Evolutionary conservation across 768 basidiomycete species (phyloP), one percentile per base, ranked within the genome.

Genomic region (Collybiopsis luxurians): DNA sequence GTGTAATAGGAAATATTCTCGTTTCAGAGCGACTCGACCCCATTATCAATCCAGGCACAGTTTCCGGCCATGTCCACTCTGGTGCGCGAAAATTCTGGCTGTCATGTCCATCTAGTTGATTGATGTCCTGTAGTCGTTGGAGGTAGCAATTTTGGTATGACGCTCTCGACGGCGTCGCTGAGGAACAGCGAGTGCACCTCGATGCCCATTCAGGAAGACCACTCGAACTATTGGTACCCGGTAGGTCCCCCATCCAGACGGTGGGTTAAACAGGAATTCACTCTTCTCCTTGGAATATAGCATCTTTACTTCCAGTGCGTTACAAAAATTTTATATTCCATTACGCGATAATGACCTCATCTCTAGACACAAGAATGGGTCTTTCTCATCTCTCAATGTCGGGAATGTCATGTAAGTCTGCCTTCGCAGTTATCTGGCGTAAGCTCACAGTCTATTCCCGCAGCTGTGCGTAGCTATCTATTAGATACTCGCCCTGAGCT

Each of bases 221-320:
- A 51, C 13, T 38, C 34, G 11, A 74, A 71, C 50, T 82, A 82
- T 59, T 82, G 80, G 80, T 75, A 76, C 59, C 79, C 79, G 47
- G 79, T 79, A 59, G 45, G 75, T 71, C 9, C 34, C 50, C 10
- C 17, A 31, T 21, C 43, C 28, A n/a, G n/a, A n/a, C n/a, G n/a
- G n/a, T n/a, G n/a, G n/a, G n/a, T n/a, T n/a, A n/a, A n/a, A n/a
- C n/a, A n/a, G n/a, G n/a, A n/a, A n/a, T n/a, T n/a, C n/a, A n/a
- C n/a, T n/a, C n/a, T n/a, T n/a, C 38, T 63, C 15, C 17, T 36
- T 30, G n/a, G 54, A 42, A 57, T 24, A n/a, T 48, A 80, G 77
- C 74, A 78, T 53, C 65, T 82, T 34, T 81, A 82, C 64, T 81
- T 82, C 65, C 75, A 81, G 78, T 79, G 57, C 43, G 74, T 63